Base-by-base conservation (phyloP, 192 early-diverging fungal genomes). In the Coemansia sp. region DNA sequence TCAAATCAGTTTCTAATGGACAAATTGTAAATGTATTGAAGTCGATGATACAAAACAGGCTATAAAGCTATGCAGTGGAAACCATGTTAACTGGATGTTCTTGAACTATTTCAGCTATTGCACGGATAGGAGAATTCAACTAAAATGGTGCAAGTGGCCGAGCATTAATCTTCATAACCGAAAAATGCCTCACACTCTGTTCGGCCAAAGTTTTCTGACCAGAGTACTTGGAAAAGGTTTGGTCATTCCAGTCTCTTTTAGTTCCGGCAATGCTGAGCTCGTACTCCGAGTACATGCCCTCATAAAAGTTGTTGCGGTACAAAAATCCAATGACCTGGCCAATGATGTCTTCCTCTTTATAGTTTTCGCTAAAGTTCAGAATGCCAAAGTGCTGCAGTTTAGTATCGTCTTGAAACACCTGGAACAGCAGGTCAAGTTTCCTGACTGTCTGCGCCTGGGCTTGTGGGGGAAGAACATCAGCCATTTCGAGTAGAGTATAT, bases 351-450 rank as follows among this genome's bases (percentile, higher is more conserved):
- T 13, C 28, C 1, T 57, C 53, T 16, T 17, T 57, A 14, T 57
- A 30, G 14, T 33, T 16, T 32, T 57, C 53, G 53, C 53, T 57
- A 57, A 57, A 57, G 30, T 57, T 57, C 16, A 57, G 53, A 57
- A 57, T 57, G 53, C 53, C 53, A 57, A 57, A 57, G 53, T 57
- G 53, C 30, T 57, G 53, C 32, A 57, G 32, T 57, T 57, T 57
- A 6, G 32, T 57, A 17, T 57, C 11, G 30, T 4, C 53, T 33
- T 57, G 53, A 17, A 17, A 57, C 53, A 57, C 53, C 30, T 57
- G 53, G 16, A 57, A 57, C 32, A 57, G 16, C 53, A 57, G 6
- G 53, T 57, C 53, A 16, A 57, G 35, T 32, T 16, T 11, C 30
- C 35, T 57, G 53, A 33, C 53, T 13, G 53, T 11, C 5, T 30